phyloP scores from a whole-genome alignment of 2,329 filamentous ascomycete genomes.

The Trichophyton schoenleinii region DNA sequence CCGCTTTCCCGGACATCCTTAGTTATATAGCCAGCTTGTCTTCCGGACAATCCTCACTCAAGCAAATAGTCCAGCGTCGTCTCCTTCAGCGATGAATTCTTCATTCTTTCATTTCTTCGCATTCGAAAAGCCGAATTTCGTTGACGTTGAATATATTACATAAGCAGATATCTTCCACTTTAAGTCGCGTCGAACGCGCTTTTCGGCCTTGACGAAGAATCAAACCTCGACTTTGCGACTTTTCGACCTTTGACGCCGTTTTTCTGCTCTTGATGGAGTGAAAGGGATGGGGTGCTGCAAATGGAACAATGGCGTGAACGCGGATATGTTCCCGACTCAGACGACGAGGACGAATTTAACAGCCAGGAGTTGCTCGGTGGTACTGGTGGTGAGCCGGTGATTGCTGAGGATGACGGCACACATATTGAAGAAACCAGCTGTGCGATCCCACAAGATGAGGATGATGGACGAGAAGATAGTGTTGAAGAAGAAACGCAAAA shows the following conservation, averaged over 20 bases:
- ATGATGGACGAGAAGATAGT: not conserved
- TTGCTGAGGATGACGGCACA: not conserved
- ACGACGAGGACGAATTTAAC: slow-evolving; percentile 34
- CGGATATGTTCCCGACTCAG: slow-evolving; percentile 42
- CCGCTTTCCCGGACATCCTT: slow-evolving; percentile 24
- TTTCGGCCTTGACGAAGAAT: slow-evolving; percentile 2
- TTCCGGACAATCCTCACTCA: not conserved
- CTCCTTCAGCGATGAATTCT: not conserved
- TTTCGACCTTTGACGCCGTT: not conserved
- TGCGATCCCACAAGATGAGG: not conserved
- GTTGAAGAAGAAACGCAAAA: not conserved
- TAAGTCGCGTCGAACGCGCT: slow-evolving; percentile 16
- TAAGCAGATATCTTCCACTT: slow-evolving; percentile 6
- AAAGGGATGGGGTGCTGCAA: slow-evolving; percentile 10
- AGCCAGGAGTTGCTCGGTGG: slow-evolving; percentile 16
- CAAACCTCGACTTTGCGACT: slow-evolving; percentile 14
- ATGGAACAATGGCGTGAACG: slow-evolving; percentile 39
- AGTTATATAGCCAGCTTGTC: not conserved
- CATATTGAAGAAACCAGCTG: not conserved
- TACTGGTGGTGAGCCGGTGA: not conserved
- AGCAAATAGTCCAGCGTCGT: not conserved
- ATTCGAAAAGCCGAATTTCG: not conserved
- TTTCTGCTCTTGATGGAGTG: not conserved
- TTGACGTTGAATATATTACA: slow-evolving; percentile 1
- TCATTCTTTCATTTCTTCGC: not conserved